phyloP scores from a whole-genome alignment of 371 early-diverging fungal species.

The Cokeromyces recurvatus region DNA sequence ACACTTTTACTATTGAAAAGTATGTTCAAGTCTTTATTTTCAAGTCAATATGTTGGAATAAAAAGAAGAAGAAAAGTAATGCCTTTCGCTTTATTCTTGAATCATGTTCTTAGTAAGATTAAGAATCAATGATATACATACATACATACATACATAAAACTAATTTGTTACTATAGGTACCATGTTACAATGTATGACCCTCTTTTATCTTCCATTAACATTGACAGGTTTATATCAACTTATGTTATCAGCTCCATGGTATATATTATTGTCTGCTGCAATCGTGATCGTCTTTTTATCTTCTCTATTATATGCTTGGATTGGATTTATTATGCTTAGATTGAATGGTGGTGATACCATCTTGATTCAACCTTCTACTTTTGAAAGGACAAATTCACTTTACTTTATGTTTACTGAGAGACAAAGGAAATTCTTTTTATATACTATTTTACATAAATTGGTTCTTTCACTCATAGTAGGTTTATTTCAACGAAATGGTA shows the following conservation, averaged over 20 bases:
- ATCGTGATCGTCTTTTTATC: slow-evolving; percentile 27
- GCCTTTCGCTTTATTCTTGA: too few species aligned
- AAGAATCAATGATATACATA: neutral
- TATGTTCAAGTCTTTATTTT: too few species aligned
- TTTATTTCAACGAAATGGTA: slow-evolving; percentile 28
- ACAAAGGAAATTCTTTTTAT: slow-evolving; percentile 41
- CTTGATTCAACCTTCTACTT: slow-evolving; percentile 33
- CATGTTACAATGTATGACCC: slow-evolving; percentile 22
- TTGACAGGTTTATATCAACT: slow-evolving; percentile 34
- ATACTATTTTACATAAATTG: slow-evolving; percentile 28
- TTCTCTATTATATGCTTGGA: slow-evolving; percentile 22
- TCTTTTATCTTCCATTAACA: slow-evolving; percentile 36
- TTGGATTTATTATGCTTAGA: slow-evolving; percentile 31
- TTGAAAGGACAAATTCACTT: slow-evolving; percentile 47
- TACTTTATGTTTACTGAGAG: slow-evolving; percentile 53
- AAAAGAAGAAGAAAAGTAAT: neutral
- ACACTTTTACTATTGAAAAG: too few species aligned
- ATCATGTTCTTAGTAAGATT: too few species aligned
- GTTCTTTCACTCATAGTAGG: slow-evolving; percentile 36
- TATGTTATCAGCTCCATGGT: slow-evolving; percentile 36
- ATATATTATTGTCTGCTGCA: slow-evolving; percentile 25
- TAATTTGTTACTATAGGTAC: slow-evolving; percentile 19
- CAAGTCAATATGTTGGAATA: slow-evolving; percentile 23
- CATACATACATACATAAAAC: neutral
- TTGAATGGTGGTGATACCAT: too few species aligned